phyloP scores from a whole-genome alignment of 2,329 filamentous ascomycete genomes.

The Monascus ruber region DNA sequence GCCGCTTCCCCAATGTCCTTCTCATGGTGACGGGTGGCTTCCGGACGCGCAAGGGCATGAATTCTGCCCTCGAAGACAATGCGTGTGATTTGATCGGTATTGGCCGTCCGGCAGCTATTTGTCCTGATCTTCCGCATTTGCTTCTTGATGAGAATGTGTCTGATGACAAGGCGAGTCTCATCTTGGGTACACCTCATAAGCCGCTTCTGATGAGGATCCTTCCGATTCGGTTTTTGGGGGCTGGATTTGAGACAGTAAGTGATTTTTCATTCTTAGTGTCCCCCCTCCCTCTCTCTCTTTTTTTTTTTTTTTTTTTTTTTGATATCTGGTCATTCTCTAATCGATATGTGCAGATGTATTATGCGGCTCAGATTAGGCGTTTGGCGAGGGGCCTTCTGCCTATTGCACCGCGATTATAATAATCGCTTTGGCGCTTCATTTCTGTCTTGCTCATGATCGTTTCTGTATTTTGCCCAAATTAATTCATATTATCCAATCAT shows the following conservation, averaged over 20 bases:
- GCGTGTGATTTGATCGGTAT: conserved; percentile 42
- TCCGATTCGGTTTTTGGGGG: conserved; percentile 15
- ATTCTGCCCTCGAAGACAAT: conserved; percentile 34
- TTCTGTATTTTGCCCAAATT: too few relatives aligned
- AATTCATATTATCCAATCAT: too few relatives aligned
- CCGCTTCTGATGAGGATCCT: conserved; percentile 14
- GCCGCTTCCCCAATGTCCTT: conserved; percentile 32
- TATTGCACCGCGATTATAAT: conserved; percentile 4
- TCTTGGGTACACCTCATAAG: conserved; percentile 12
- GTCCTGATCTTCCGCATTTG: conserved; percentile 30
- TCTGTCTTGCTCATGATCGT: too few relatives aligned
- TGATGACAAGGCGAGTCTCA: conserved; percentile 14
- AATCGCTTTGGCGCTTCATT: background rate
- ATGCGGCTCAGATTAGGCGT: conserved; percentile 16
- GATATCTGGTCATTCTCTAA: background rate
- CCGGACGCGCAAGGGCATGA: conserved; percentile 41
- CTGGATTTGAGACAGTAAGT: conserved; percentile 21
- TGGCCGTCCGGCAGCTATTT: conserved; percentile 35
- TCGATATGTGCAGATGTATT: conserved; percentile 10
- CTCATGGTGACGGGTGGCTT: conserved; percentile 55
- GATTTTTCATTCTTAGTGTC: background rate
- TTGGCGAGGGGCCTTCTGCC: conserved; percentile 14
- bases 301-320: conserved; percentile 1
- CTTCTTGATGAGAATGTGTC: conserved; percentile 18
- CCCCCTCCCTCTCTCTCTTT: background rate